These are phyloP conservation scores for Anaeramoeba ignava DNA, from an alignment of 78 protist species.

Conservation along the genomic window DNA sequence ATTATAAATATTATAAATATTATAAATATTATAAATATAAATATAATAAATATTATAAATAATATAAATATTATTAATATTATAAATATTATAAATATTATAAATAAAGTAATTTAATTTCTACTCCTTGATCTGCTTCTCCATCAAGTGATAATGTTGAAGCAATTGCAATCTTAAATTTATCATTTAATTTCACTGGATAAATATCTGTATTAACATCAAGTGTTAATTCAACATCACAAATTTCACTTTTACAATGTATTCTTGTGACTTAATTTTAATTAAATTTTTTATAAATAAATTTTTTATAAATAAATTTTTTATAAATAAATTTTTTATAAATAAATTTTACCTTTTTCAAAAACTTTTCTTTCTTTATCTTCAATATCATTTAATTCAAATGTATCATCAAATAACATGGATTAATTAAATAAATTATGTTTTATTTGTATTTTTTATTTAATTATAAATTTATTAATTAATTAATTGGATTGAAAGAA, in stretches of 20 bases:
- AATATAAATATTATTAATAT: background rate
- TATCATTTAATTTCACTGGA: conserved; percentile 46
- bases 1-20: background rate
- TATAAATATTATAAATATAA: background rate
- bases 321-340: no score
- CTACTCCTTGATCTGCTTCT: conserved; percentile 31
- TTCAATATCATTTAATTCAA: no score
- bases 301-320: no score
- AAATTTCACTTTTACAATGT: conserved; percentile 42
- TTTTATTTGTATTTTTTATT: no score
- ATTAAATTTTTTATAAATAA: no score
- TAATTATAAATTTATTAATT: no score
- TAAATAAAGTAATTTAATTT: conserved; percentile 24
- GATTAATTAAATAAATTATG: no score
- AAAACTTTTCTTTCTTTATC: no score
- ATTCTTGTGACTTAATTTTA: conserved; percentile 41
- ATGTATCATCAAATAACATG: no score
- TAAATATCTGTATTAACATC: conserved; percentile 69
- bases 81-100: background rate
- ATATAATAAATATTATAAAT: background rate
- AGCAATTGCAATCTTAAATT: conserved; percentile 55
- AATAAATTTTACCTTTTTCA: no score
- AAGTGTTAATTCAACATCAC: conserved; percentile 50
- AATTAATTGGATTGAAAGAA: no score
- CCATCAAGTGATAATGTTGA: conserved; percentile 52